These are phyloP conservation scores for Vitis cinerea DNA, from an alignment of 164 flowering plant genomes.

Conservation along the genomic window DNA sequence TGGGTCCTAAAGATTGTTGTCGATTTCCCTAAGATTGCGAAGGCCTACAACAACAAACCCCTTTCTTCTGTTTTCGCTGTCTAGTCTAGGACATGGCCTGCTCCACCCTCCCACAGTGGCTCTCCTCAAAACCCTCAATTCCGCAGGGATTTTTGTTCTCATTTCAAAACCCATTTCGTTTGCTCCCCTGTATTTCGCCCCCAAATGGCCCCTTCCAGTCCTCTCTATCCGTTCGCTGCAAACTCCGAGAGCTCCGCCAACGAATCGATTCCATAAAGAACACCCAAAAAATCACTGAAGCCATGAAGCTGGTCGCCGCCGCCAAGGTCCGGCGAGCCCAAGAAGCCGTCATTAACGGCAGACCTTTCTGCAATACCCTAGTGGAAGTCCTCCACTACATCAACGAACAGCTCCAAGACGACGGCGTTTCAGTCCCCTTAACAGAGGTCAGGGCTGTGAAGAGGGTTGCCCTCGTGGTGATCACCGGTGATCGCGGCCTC, in stretches of 20 bases:
- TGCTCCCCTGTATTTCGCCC: conserved; percentile 6
- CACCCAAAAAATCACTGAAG: conserved; percentile 88
- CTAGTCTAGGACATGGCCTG: conserved; percentile 29
- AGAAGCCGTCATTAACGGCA: conserved; percentile 79
- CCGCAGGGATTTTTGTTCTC: conserved; percentile 34
- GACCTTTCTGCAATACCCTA: conserved; percentile 78
- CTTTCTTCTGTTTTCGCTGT: neutral
- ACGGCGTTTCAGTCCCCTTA: conserved; percentile 68
- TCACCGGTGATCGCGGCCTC: conserved; percentile 88
- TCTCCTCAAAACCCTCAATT: conserved; percentile 35
- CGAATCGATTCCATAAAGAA: conserved; percentile 70
- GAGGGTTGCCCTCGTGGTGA: conserved; percentile 74
- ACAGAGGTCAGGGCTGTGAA: conserved; percentile 65
- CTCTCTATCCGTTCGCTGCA: conserved; percentile 34
- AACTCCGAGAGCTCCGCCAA: conserved; percentile 60
- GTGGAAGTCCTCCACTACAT: conserved; percentile 60
- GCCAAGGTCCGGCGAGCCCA: conserved; percentile 88
- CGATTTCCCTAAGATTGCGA: neutral
- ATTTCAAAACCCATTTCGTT: conserved; percentile 29
- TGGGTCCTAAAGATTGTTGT: too few species aligned
- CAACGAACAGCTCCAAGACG: conserved; percentile 58
- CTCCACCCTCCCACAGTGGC: conserved; percentile 38
- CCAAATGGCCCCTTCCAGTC: conserved; percentile 8
- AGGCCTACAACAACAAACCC: neutral
- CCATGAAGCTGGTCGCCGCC: conserved; percentile 92